These are phyloP conservation scores for Scutellaria galericulata DNA, from an alignment of 257 asterid species.

Conservation along the genomic window DNA sequence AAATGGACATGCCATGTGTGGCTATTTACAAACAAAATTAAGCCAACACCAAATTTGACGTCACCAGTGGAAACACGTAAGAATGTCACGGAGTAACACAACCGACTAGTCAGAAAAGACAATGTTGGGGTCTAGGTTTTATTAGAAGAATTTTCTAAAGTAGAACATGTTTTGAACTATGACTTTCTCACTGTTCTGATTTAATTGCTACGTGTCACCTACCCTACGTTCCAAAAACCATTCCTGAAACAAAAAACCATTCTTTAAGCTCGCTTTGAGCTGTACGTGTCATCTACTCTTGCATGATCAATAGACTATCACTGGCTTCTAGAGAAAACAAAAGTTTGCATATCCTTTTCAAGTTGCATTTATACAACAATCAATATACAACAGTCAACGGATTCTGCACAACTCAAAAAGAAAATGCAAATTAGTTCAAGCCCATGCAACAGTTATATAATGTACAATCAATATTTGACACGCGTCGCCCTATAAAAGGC, in stretches of 20 bases:
- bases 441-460: conserved; percentile 17
- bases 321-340: neutral
- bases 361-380: conserved; percentile 25
- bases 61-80: conserved; percentile 13
- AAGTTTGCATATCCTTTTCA: neutral
- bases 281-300: conserved; percentile 14
- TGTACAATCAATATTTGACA: conserved; percentile 32
- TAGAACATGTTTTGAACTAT: neutral
- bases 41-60: neutral
- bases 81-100: conserved; percentile 9
- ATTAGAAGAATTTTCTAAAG: neutral
- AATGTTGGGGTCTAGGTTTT: conserved; percentile 1
- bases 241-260: conserved; percentile 3
- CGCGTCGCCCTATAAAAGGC: conserved; percentile 20
- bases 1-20: neutral
- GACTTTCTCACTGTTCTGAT: neutral
- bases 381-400: neutral
- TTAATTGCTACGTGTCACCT: neutral
- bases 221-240: neutral
- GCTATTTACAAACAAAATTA: neutral
- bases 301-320: conserved; percentile 7
- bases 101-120: conserved; percentile 16
- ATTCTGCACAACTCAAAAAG: conserved; percentile 14
- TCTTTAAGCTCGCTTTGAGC: conserved; percentile 25
- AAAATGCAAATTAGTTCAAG: conserved; percentile 10